phyloP scores from a whole-genome alignment of 306 rosid genomes.

The Vigna angularis region DNA sequence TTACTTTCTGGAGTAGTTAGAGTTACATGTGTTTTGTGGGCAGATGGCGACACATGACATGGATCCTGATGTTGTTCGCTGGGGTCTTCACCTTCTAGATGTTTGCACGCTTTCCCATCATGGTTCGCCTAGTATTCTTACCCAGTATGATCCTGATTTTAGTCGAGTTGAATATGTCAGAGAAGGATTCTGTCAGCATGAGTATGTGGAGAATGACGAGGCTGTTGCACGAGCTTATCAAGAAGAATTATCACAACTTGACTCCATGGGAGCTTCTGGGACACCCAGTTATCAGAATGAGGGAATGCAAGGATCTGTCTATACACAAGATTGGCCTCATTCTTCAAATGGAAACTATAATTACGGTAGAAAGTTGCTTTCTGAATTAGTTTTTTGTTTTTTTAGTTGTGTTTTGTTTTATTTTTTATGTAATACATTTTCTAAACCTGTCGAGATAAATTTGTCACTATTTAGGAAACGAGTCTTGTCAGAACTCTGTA shows the following conservation, averaged over 20 bases:
- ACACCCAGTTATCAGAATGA: constrained; percentile 52
- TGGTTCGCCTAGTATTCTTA: constrained; percentile 54
- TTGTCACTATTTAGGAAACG: constrained; percentile 56
- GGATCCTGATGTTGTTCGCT: constrained; percentile 87
- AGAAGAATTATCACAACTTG: constrained; percentile 76
- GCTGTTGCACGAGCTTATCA: constrained; percentile 87
- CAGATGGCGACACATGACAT: constrained; percentile 57
- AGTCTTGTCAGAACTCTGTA: constrained; percentile 46
- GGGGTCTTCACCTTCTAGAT: constrained; percentile 94
- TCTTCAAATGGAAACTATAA: constrained; percentile 54
- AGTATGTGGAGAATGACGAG: constrained; percentile 77
- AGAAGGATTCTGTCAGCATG: constrained; percentile 70
- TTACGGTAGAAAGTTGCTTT: constrained; percentile 52
- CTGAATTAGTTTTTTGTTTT: neutral
- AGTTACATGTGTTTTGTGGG: constrained; percentile 42
- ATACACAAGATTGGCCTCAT: constrained; percentile 76
- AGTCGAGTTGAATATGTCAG: constrained; percentile 72
- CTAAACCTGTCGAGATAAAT: constrained; percentile 40
- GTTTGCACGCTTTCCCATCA: constrained; percentile 73
- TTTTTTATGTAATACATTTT: constrained; percentile 18
- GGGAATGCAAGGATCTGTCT: constrained; percentile 61
- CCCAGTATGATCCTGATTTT: constrained; percentile 65
- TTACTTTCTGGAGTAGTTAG: constrained; percentile 42
- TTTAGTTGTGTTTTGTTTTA: neutral
- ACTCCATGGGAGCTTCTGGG: constrained; percentile 62